Evolutionary conservation across 768 basidiomycete species (phyloP).

Genomic region (Crucibulum laeve): DNA sequence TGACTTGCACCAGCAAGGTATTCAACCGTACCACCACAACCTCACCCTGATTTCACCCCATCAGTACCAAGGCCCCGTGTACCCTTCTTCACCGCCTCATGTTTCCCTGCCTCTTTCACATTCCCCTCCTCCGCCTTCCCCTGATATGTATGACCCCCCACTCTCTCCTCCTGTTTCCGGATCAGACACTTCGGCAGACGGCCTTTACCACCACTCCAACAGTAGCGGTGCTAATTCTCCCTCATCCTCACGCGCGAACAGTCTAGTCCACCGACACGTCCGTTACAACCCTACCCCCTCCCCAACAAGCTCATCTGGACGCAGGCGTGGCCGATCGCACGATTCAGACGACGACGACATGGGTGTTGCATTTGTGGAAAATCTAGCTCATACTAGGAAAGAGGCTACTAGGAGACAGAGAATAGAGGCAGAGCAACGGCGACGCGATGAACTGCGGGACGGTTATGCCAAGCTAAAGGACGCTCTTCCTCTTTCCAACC

Average conservation of each 20-base stretch:
- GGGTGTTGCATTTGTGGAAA: constrained; percentile 65
- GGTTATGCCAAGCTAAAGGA: constrained; percentile 88
- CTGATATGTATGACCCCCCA: constrained; percentile 81
- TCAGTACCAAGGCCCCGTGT: constrained; percentile 64
- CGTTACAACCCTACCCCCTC: constrained; percentile 84
- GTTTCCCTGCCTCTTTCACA: constrained; percentile 58
- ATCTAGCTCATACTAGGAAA: constrained; percentile 73
- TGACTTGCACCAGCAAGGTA: constrained; percentile 56
- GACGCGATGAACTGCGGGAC: constrained; percentile 85
- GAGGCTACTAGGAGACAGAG: constrained; percentile 81
- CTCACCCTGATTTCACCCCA: constrained; percentile 65
- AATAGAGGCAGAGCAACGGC: constrained; percentile 86
- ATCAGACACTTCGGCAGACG: constrained; percentile 86
- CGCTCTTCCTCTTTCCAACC: constrained; percentile 80
- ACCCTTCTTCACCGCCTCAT: constrained; percentile 60
- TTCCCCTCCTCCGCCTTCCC: constrained; percentile 73
- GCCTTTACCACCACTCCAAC: constrained; percentile 75
- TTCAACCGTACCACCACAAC: constrained; percentile 46
- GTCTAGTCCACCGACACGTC: constrained; percentile 69
- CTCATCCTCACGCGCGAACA: constrained; percentile 70
- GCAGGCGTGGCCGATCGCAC: constrained; percentile 66
- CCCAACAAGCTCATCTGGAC: constrained; percentile 68
- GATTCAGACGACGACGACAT: constrained; percentile 80
- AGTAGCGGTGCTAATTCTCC: constrained; percentile 76
- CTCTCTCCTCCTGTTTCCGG: constrained; percentile 84